Base-by-base conservation (phyloP, 805 yeast genomes). In the Saccharomycopsis oosterbeekiorum region DNA sequence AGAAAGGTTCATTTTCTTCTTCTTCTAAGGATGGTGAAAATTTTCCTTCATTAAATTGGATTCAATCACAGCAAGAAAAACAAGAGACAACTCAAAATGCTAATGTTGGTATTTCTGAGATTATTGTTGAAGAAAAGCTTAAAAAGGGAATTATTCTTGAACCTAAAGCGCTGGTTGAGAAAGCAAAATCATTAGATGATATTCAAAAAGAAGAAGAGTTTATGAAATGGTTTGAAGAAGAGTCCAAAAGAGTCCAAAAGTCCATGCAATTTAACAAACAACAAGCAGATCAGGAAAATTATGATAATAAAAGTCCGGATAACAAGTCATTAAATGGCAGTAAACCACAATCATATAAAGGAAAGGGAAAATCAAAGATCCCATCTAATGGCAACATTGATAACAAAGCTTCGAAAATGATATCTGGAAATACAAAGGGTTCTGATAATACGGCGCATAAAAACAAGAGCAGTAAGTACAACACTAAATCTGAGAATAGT, bases 141-240 rank as follows among this genome's bases (percentile, higher is more conserved):
- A 55, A 57, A 36, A 58, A 58, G 19, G 63, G 57, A 37, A 40
- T 17, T 8, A 37, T 55, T 14, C 11, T 40, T 12, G 60, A 58
- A 42, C 37, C 19, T 5, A 41, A 43, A 59, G 55, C 11, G 21
- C 39, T 24, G 4, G 34, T 4, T 4, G 55, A 24, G n/a, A 37
- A 11, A 9, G 39, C 43, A 11, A 76, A 76, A 60, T 77, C 88
- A 1, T 71, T 88, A 53, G 84, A 81, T 55, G 96, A 91, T 62
- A 80, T 87, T 55, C 86, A 85, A 68, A 85, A 85, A 65, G 97
- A 91, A 65, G 89, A 88, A 68, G 90, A 85, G 68, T 91, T 91
- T 75, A 91, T 85, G 36, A 79, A 75, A 63, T 91, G 97, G 97
- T 91, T 96, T 92, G 86, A 82, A 42, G 84, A 82, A 65, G 97